A percentile compares a stretch with the other conserved stretches of the same genome.
Evolutionary conservation across 1,139 yeast species (phyloP).

Genomic region (Meyerozyma athensensis): DNA sequence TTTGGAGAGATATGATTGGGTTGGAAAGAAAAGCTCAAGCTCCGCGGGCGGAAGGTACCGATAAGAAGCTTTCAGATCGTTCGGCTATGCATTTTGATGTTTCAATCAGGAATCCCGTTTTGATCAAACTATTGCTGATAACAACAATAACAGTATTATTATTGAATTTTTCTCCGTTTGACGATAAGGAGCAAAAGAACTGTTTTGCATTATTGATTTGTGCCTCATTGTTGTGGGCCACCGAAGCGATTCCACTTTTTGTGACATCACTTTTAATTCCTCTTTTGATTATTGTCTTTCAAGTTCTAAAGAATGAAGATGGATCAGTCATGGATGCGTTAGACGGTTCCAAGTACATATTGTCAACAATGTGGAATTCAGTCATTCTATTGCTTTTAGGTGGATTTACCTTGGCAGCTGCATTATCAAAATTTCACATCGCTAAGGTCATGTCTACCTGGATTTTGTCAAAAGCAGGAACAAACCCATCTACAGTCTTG

Average conservation of each 20-base stretch:
- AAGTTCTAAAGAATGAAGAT: slow-evolving; percentile 52
- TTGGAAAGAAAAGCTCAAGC: slow-evolving; percentile 29
- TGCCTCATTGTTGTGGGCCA: slow-evolving; percentile 71
- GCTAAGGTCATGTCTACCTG: slow-evolving; percentile 66
- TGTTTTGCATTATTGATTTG: slow-evolving; percentile 66
- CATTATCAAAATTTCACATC: slow-evolving; percentile 63
- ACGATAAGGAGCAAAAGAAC: slow-evolving; percentile 55
- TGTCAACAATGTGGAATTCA: slow-evolving; percentile 69
- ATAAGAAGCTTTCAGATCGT: not conserved
- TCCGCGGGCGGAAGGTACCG: slow-evolving; percentile 23
- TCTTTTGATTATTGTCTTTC: slow-evolving; percentile 49
- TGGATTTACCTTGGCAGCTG: slow-evolving; percentile 73
- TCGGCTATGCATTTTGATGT: slow-evolving; percentile 15
- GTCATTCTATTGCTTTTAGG: slow-evolving; percentile 66
- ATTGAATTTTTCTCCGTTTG: slow-evolving; percentile 51
- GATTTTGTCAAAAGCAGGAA: slow-evolving; percentile 60
- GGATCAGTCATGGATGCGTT: slow-evolving; percentile 52
- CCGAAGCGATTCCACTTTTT: slow-evolving; percentile 66
- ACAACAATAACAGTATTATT: slow-evolving; percentile 42
- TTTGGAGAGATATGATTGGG: slow-evolving; percentile 55
- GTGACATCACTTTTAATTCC: slow-evolving; percentile 66
- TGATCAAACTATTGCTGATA: slow-evolving; percentile 45
- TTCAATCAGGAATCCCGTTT: slow-evolving; percentile 37
- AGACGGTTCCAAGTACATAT: slow-evolving; percentile 50
- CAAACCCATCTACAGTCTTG: slow-evolving; percentile 58